Base-by-base conservation (phyloP, 768 basidiomycete species). In the Suillus sp. region DNA sequence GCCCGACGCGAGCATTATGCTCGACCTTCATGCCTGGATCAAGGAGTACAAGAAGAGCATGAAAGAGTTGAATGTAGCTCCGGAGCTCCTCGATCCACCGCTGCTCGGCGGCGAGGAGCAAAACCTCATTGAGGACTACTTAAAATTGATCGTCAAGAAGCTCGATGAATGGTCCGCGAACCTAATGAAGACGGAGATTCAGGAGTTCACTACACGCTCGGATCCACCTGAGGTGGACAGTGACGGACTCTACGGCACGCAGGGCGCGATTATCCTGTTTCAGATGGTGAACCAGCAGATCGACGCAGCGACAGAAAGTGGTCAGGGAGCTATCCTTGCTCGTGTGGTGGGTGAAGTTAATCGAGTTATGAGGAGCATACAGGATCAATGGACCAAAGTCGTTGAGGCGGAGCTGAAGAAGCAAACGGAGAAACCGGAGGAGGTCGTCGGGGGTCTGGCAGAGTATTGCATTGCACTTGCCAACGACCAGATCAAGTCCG, bases 261-360 rank as follows among this genome's bases (percentile, higher is more conserved):
- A 97, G 72, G 92, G 96, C 48, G 90, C 96, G 20, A 87, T 96
- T 59, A 97, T 99, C 70, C 81, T 99, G 65, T 99, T 98, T 83
- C 93, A 97, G 77, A 95, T 99, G 91, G 90, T 98, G 68, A 99
- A 96, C 75, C 94, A 96, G 76, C 96, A 98, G 75, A 84, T 95
- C 63, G 96, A 99, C 71, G 83, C 95, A 18, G 96, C 96, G 10
- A 90, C 91, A 66, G 97, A 99, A 74, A 99, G 95, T 68, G 93
- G 93, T 7, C 97, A 99, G 74, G 95, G 95, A 38, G 87, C 91
- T 1, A 96, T 99, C 65, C 85, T 99, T 38, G 88, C 95, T 20
- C 88, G 91, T 10, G 95, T 97, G 62, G 87, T 99, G 45, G 86
- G 87, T 64, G 97, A 99, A 75, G 84, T 85, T 65, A 90, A 91